A percentile compares a stretch with the other conserved stretches of the same genome.
phyloP scores from a whole-genome alignment of 1,139 yeast species.

The Hyphopichia buzzinii region DNA sequence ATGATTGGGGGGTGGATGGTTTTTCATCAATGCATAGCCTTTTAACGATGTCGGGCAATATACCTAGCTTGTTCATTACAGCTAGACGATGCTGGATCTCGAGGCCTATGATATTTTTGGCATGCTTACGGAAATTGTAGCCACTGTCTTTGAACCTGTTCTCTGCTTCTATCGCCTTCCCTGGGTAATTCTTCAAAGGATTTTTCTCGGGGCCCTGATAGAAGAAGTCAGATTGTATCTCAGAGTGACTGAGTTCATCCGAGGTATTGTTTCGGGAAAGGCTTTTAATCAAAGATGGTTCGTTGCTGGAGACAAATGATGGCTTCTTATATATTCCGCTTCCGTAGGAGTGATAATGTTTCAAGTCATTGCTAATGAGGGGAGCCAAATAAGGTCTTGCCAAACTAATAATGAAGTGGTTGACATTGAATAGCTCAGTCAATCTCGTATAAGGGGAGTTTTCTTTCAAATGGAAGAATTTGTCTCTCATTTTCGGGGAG shows the following conservation, averaged over 20 bases:
- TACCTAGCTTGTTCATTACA: constrained; percentile 74
- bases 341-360: constrained; percentile 51
- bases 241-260: background rate
- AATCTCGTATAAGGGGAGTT: constrained; percentile 79
- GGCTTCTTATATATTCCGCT: constrained; percentile 23
- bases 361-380: constrained; percentile 74
- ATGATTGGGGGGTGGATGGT: constrained; percentile 62
- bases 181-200: background rate
- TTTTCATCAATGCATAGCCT: constrained; percentile 85
- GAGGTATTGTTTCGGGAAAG: background rate
- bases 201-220: background rate
- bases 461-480: constrained; percentile 21
- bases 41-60: constrained; percentile 68
- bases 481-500: constrained; percentile 6
- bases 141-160: constrained; percentile 22
- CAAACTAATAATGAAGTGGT: constrained; percentile 83
- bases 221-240: background rate
- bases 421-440: constrained; percentile 90
- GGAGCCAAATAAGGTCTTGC: constrained; percentile 96
- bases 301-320: background rate
- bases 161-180: background rate
- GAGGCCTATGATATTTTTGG: constrained; percentile 40
- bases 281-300: background rate
- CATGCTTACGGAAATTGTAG: constrained; percentile 31
- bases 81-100: constrained; percentile 85